These are phyloP conservation scores for Cladosporium phlei DNA, from an alignment of 2,329 filamentous ascomycete species.

Conservation along the genomic window DNA sequence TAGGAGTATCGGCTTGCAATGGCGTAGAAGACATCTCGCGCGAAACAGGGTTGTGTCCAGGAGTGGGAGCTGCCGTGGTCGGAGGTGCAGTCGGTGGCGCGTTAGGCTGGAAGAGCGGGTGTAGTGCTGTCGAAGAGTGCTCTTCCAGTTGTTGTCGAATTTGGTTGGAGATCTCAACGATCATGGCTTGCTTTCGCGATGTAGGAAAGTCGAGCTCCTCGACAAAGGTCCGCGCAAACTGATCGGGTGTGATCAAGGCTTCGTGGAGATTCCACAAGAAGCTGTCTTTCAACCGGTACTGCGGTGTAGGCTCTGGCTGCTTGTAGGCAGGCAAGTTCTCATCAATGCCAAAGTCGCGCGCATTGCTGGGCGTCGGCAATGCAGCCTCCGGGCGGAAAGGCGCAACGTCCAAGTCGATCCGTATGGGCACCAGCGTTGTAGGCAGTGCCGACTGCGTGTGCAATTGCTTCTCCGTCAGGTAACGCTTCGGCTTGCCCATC, in stretches of 20 bases:
- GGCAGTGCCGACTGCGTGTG: constrained; percentile 70
- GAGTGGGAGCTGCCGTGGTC: constrained; percentile 25
- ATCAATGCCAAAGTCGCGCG: constrained; percentile 57
- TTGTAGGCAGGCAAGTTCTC: constrained; percentile 73
- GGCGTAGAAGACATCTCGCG: constrained; percentile 48
- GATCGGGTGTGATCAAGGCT: constrained; percentile 85
- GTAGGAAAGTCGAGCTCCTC: constrained; percentile 90
- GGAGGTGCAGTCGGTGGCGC: constrained; percentile 24
- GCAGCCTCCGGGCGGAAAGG: constrained; percentile 65
- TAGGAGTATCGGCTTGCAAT: constrained; percentile 27
- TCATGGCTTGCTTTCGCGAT: constrained; percentile 56
- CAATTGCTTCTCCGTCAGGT: constrained; percentile 54
- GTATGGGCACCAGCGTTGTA: constrained; percentile 87
- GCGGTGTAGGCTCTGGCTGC: constrained; percentile 70
- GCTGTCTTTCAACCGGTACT: constrained; percentile 87
- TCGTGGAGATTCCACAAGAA: constrained; percentile 98
- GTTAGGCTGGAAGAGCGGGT: constrained; percentile 77
- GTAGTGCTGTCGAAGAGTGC: constrained; percentile 88
- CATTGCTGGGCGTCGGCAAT: constrained; percentile 59
- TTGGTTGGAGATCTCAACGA: constrained; percentile 81
- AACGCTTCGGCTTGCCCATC: constrained; percentile 69
- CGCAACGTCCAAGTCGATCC: constrained; percentile 89
- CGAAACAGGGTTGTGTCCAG: constrained; percentile 39
- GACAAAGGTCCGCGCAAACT: constrained; percentile 86
- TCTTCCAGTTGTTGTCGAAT: constrained; percentile 94